Evolutionary conservation across 176 grass and related monocot species (phyloP).

Genomic region (Zea luxurians): DNA sequence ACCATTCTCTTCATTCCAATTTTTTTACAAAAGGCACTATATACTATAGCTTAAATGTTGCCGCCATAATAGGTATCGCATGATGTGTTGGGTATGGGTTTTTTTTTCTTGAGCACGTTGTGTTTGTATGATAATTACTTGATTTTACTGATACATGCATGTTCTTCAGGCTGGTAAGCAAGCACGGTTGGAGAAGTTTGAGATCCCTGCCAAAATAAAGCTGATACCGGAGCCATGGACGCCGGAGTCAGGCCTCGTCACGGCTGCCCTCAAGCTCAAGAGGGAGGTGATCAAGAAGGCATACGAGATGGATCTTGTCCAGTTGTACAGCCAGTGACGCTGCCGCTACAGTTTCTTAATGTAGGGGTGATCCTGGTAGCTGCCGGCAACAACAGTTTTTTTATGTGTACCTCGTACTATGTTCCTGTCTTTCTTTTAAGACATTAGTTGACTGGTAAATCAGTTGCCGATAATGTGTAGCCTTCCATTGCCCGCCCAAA

Average conservation of each 20-base stretch:
- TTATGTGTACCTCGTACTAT: background rate
- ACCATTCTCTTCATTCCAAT: background rate
- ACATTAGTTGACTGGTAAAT: background rate
- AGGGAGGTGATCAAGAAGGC: conserved; percentile 85
- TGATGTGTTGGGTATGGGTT: background rate
- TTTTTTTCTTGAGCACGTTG: too few relatives aligned
- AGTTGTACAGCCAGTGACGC: conserved; percentile 53
- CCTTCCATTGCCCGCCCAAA: background rate
- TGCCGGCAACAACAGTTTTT: background rate
- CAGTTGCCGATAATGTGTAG: background rate
- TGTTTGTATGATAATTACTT: background rate
- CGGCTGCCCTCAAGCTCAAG: conserved; percentile 87
- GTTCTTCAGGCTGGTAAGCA: conserved; percentile 71
- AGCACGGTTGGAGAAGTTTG: conserved; percentile 75
- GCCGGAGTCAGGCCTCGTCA: conserved; percentile 80
- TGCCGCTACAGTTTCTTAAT: background rate
- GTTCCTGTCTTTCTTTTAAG: background rate
- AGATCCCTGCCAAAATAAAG: conserved; percentile 82
- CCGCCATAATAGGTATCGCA: background rate
- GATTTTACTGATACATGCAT: background rate
- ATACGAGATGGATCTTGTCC: conserved; percentile 51
- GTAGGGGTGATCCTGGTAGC: background rate
- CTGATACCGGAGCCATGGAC: conserved; percentile 81
- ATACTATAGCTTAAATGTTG: background rate
- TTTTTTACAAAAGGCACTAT: background rate